Percentiles rank a stretch among this genome's conserved stretches.
These are phyloP conservation scores for Ananas comosus DNA, from an alignment of 176 grass and related monocot genomes.

Conservation along the genomic window DNA sequence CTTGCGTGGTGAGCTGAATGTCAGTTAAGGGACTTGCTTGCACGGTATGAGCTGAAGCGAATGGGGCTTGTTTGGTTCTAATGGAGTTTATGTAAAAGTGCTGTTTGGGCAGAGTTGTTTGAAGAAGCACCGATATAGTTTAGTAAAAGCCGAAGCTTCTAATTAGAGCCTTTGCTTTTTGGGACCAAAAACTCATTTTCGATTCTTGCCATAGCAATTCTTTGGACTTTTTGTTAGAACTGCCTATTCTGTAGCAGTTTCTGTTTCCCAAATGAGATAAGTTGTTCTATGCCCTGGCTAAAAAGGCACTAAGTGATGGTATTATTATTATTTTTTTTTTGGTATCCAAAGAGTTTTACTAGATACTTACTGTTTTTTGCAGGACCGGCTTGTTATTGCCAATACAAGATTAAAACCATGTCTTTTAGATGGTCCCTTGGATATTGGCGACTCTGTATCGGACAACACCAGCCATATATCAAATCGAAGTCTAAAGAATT, in stretches of 20 bases:
- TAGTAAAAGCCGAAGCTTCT: too few relatives aligned
- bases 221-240: too few relatives aligned
- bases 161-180: too few relatives aligned
- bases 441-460: neutral
- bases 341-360: neutral
- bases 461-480: conserved; percentile 15
- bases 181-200: too few relatives aligned
- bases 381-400: conserved; percentile 37
- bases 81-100: too few relatives aligned
- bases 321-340: neutral
- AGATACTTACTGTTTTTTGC: conserved; percentile 4
- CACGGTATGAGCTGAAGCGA: neutral
- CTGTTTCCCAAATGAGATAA: too few relatives aligned
- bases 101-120: too few relatives aligned
- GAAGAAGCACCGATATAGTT: too few relatives aligned
- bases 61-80: neutral
- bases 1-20: neutral
- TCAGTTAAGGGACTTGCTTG: neutral
- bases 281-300: too few relatives aligned
- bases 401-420: conserved; percentile 40
- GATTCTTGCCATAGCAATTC: too few relatives aligned
- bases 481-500: conserved; percentile 37
- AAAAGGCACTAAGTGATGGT: neutral
- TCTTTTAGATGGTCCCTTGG: conserved; percentile 17
- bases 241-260: too few relatives aligned